Evolutionary conservation across 129 eudicot genomes (phyloP), one percentile per base, ranked within the genome.

Genomic region (Centella asiatica): DNA sequence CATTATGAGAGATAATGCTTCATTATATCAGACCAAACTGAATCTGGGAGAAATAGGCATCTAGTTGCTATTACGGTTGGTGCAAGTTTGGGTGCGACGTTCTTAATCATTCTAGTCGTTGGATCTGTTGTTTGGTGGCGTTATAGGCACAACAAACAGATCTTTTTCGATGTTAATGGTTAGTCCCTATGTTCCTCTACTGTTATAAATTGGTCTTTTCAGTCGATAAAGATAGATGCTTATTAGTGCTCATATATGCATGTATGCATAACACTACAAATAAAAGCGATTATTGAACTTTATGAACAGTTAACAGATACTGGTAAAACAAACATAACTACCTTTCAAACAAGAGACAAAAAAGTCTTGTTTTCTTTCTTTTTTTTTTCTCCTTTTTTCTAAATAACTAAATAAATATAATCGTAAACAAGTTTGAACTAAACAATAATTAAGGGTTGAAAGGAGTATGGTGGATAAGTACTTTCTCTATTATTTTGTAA

Each of bases 81-180:
- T 32, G 71, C 84, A 50, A 82, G 99, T 78, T 82, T 84, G 44
- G 82, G 96, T 73, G 84, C 76, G 28, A 73, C 81, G 31, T 73
- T 87, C 67, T 33, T 80, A 20, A 24, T 77, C 48, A 44, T 87
- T 28, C 4, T 72, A 27, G 72, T 76, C 49, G 58, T 80, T 32
- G 86, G 71, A 24, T 63, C 76, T 50, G 74, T 85, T 44, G 66
- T 85, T 65, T 87, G 88, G 99, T 80, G 96, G 90, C 84, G 90
- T 51, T 82, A 92, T 50, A 69, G 92, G 58, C 95, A 74, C 69
- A 92, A 87, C 66, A 78, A 85, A 62, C 99, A 92, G 80, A 78
- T 92, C 31, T 92, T 92, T 88, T 92, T 84, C 57, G 99, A 92
- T 72, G 92, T 87, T 40, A 86, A 85, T 51, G 97, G 97, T 89